These are phyloP conservation scores for Russula earlei DNA, from an alignment of 768 basidiomycete genomes.

Conservation along the genomic window DNA sequence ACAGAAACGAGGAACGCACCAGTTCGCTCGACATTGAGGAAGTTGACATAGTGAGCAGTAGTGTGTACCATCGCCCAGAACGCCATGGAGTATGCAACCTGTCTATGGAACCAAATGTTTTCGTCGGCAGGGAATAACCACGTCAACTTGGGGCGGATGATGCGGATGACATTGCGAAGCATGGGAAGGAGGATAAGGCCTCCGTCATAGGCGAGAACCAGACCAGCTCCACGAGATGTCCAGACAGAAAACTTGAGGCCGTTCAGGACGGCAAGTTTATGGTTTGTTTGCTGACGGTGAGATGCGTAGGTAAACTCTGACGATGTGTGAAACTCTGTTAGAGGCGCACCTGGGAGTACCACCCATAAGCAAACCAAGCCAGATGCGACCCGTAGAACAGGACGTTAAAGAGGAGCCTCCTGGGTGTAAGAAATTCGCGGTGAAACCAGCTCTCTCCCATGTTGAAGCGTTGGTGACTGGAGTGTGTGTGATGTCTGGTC, in stretches of 20 bases:
- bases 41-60: slow-evolving; percentile 90
- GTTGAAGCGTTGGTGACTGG: too few species aligned
- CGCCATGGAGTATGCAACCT: slow-evolving; percentile 89
- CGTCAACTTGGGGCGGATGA: slow-evolving; percentile 70
- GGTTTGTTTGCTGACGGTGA: slow-evolving; percentile 44
- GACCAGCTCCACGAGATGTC: slow-evolving; percentile 84
- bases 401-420: slow-evolving; percentile 63
- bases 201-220: slow-evolving; percentile 82
- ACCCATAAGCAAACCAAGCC: slow-evolving; percentile 74
- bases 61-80: slow-evolving; percentile 92
- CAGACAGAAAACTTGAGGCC: slow-evolving; percentile 77
- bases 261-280: slow-evolving; percentile 65
- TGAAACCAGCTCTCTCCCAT: slow-evolving; percentile 70
- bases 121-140: slow-evolving; percentile 89
- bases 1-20: slow-evolving; percentile 41
- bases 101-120: slow-evolving; percentile 93
- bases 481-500: slow-evolving; percentile 36
- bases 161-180: slow-evolving; percentile 79
- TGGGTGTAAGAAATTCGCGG: slow-evolving; percentile 53
- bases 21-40: slow-evolving; percentile 81
- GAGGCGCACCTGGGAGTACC: slow-evolving; percentile 63
- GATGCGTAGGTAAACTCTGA: background rate
- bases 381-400: slow-evolving; percentile 76
- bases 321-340: background rate
- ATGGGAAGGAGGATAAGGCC: slow-evolving; percentile 82